phyloP scores from a whole-genome alignment of 768 basidiomycete species.

The Boletellus emodensis region DNA sequence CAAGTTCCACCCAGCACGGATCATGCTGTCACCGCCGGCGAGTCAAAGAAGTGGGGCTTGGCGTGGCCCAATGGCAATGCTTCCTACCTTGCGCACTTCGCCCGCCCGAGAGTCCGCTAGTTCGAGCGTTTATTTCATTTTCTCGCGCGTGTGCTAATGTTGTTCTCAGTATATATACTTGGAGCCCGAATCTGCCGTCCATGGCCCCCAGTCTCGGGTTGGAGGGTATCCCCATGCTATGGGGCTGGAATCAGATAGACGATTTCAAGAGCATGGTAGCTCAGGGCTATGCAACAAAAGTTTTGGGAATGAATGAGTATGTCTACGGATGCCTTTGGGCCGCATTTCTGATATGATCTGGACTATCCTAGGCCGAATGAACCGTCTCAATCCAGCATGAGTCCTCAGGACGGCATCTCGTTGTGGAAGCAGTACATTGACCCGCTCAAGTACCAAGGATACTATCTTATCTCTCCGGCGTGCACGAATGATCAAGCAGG shows the following conservation, averaged over 20 bases:
- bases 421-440: conserved; percentile 66
- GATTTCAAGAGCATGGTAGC: conserved; percentile 47
- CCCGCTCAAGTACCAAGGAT: conserved; percentile 57
- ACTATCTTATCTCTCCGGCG: conserved; percentile 63
- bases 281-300: conserved; percentile 49
- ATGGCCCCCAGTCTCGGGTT: conserved; percentile 43
- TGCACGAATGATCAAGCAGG: conserved; percentile 63
- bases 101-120: conserved; percentile 41
- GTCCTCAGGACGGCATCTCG: conserved; percentile 44
- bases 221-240: conserved; percentile 64
- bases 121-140: conserved; percentile 25
- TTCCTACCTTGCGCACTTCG: conserved; percentile 48
- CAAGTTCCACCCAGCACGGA: background rate
- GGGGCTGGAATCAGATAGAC: conserved; percentile 52
- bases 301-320: conserved; percentile 79
- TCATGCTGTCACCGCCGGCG: background rate
- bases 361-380: conserved; percentile 59
- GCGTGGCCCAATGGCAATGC: conserved; percentile 64
- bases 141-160: background rate
- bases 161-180: conserved; percentile 53
- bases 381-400: conserved; percentile 59
- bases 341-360: background rate
- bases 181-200: conserved; percentile 54
- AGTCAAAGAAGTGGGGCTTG: conserved; percentile 52
- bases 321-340: conserved; percentile 18